Base-by-base conservation (phyloP, 2,329 filamentous ascomycete genomes). In the Didymella exigua region DNA sequence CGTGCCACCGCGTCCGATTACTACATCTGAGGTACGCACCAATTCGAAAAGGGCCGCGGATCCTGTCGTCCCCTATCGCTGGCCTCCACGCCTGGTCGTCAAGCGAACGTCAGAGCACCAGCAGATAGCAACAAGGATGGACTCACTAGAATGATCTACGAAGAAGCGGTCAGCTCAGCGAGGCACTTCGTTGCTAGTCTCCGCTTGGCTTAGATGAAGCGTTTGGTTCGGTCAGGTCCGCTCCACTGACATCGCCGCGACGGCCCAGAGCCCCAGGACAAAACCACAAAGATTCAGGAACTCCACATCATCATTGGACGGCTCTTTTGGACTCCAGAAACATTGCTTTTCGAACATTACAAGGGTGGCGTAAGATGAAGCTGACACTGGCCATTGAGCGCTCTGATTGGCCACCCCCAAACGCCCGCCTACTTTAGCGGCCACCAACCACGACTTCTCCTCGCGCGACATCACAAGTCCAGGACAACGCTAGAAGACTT, bases 371-470 rank as follows among this genome's bases (percentile, higher is more conserved):
- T 49, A 43, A 45, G 44, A 26, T 41, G 43, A 52, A 57, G 38
- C 49, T 40, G 49, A 40, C 49, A 53, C 41, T 36, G 27, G 26
- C 24, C 3, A 13, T 33, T 42, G n/a, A 13, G 41, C 45, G 27
- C 18, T 45, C 18, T 62, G 59, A 62, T 62, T 64, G 59, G 61
- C 37, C 18, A 44, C 7, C 23, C n/a, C 33, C 41, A 55, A 49
- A 56, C 56, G 59, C 57, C 57, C 48, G 26, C 53, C 55, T 58
- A 59, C 54, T 58, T 54, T 59, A 56, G 54, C 48, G 47, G 33
- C 53, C 60, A 52, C 62, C 62, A 65, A 37, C 33, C 33, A 36
- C 33, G 18, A 36, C 33, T 36, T 19, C 59, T 61, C 57, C 47
- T 52, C 51, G 56, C 57, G 54, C 62, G 47, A 65, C 61, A 54